Evolutionary conservation across 192 early-diverging fungal species (phyloP), one percentile per base, ranked within the genome.

Genomic region (Coemansia sp.): DNA sequence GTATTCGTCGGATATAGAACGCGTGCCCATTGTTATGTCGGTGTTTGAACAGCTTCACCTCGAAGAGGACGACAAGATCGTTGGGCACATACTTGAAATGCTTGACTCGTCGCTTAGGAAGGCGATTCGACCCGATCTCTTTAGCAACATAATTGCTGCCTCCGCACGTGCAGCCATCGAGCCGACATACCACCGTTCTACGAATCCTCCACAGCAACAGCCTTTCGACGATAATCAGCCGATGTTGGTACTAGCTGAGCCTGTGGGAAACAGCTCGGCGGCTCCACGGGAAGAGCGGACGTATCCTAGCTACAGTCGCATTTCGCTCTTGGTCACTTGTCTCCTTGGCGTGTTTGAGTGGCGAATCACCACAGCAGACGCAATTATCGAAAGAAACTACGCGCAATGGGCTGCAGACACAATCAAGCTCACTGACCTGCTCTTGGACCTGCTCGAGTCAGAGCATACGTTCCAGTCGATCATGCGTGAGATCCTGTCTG

Each of bases 381-480:
- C 62, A 1, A 38, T 69, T 23, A 68, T 64, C 63, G 72, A 62
- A 12, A 39, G 49, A 23, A 38, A 23, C 35, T 75, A 75, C 41
- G 58, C 52, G n/a, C 63, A 66, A 18, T 63, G 66, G n/a, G 64
- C 66, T 2, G 36, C 65, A 4, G 66, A 71, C 46, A 77, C 72
- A 15, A 74, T 83, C 36, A 58, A 71, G 72, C 75, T 83, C 15
- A 66, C 72, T 23, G 63, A 72, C 23, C 23, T 53, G 49, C 48
- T 83, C 30, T 44, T 83, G 44, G 75, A 77, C 38, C 58, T 83
- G 38, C 66, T 83, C 6, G 66, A 72, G 60, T 74, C 75, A 8
- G 53, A 49, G 24, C 68, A 75, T 55, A 69, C 72, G 26, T 83
- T 83, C 57, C 68, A 64, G 4, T 77, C 67, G 5, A 69, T 72